Base-by-base conservation (phyloP, 805 yeast species). In the Candida methanosorbosa region DNA sequence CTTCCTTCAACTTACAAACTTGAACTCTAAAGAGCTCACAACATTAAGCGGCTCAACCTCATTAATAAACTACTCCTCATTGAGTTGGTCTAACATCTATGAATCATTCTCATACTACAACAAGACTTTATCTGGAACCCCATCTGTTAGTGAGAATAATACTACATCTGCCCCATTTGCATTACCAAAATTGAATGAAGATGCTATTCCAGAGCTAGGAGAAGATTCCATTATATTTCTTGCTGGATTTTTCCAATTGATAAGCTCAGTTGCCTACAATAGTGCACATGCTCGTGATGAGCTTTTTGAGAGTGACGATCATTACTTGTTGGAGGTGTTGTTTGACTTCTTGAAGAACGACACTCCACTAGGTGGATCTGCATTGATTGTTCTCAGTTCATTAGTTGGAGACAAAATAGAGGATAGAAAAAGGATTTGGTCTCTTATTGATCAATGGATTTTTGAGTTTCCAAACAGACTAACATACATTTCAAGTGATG, bases 221-320 rank as follows among this genome's bases (percentile, higher is more conserved):
- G 94, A 85, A 43, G 96, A 87, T 51, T 81, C 88, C 0, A 59
- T 84, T 7, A 68, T 85, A 7, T 76, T 83, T 35, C 63, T 87
- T 6, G 71, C 88, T 0, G 82, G 95, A 0, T 77, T 83, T 44
- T 62, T 86, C 38, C 76, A 82, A 18, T 59, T 92, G 33, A 61
- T 87, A 2, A 64, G 70, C 8, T 68, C 70, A 34, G 72, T 76
- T 20, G 65, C 78, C 2, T 49, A 50, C 4, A 59, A 70, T 44
- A 63, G 67, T 40, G 50, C 45, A 2, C 46, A 49, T 19, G 61
- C 63, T 5, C 46, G 52, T 30, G 34, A 42, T 9, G 61, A 56
- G 32, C 45, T 59, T 18, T 37, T 55, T 8, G 53, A 53, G 32
- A 56, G 61, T 39, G 61, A 59, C 38, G 45, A 52, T 28, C 43